A percentile compares a stretch with the other conserved stretches of the same genome.
These are phyloP conservation scores for Termitomyces sp. DNA, from an alignment of 1,284 basidiomycete genomes.

Conservation along the genomic window DNA sequence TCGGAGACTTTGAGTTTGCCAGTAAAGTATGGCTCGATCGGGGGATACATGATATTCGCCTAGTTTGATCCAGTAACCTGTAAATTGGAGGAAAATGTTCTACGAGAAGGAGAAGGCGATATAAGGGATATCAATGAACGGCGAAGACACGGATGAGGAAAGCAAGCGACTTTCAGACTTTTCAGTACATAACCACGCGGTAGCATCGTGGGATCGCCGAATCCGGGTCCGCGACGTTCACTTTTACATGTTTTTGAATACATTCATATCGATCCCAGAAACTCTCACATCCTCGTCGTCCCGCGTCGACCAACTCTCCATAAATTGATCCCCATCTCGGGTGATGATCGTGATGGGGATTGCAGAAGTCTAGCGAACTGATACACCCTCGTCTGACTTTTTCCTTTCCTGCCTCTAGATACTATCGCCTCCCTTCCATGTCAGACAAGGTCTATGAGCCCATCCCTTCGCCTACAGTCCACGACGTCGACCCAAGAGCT, in stretches of 20 bases:
- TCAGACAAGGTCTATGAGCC: conserved; percentile 31
- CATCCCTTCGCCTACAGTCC: conserved; percentile 27
- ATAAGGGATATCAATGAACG: background rate
- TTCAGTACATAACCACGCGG: background rate
- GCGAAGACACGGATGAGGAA: background rate
- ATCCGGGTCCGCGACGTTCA: conserved; percentile 3
- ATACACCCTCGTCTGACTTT: background rate
- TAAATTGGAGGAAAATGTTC: background rate
- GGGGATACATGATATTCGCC: conserved; percentile 45
- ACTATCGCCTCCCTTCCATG: conserved; percentile 16
- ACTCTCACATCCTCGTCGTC: background rate
- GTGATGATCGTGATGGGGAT: background rate
- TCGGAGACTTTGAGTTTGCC: conserved; percentile 71
- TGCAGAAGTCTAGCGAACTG: background rate
- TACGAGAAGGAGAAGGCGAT: background rate
- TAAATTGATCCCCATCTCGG: background rate
- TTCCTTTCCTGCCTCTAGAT: conserved; percentile 4
- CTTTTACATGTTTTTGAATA: background rate
- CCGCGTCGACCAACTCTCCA: background rate
- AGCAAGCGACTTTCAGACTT: conserved; percentile 1
- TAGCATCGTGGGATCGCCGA: conserved; percentile 12
- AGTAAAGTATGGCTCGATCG: conserved; percentile 57
- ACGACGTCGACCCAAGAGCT: conserved; percentile 28
- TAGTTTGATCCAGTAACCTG: background rate
- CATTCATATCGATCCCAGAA: background rate